Percentiles rank a stretch among this genome's conserved stretches.
Conservation (phyloP, 1,284 basidiomycete species). For the Apiotrichum gracile region DNA sequence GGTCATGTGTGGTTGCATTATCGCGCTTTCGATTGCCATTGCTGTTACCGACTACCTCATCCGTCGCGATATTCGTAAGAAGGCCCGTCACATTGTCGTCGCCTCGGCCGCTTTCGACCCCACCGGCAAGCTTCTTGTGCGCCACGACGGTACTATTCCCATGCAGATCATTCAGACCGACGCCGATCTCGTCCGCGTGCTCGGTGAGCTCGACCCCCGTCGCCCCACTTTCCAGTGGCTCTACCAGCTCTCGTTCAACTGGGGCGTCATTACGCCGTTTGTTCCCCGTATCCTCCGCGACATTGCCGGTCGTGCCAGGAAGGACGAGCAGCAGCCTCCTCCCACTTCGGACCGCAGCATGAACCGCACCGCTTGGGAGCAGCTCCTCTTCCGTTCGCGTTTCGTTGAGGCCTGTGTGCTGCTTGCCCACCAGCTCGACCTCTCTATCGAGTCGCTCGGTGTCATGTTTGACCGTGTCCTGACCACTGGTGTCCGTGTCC, state of each 20-base stretch:
- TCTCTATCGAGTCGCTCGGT: constrained; percentile 56
- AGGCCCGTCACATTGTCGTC: constrained; percentile 50
- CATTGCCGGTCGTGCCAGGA: constrained; percentile 18
- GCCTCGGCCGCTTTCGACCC: constrained; percentile 51
- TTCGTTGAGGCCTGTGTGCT: constrained; percentile 50
- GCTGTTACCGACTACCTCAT: constrained; percentile 45
- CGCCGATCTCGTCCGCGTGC: constrained; percentile 46
- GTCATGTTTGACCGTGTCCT: constrained; percentile 54
- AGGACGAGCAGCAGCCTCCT: constrained; percentile 24
- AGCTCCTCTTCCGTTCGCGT: constrained; percentile 47
- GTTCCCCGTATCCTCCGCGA: constrained; percentile 46
- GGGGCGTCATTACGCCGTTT: constrained; percentile 49
- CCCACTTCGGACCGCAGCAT: constrained; percentile 25
- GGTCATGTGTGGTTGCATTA: constrained; percentile 51
- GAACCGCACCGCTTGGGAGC: constrained; percentile 24
- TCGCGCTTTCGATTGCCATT: constrained; percentile 47
- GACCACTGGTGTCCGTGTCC: constrained; percentile 46
- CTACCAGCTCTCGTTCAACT: constrained; percentile 52
- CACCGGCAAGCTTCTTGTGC: constrained; percentile 50
- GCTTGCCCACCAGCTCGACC: constrained; percentile 48
- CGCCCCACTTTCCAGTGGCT: constrained; percentile 53
- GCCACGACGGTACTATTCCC: constrained; percentile 51
- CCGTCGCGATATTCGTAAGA: constrained; percentile 43
- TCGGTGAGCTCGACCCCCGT: constrained; percentile 49
- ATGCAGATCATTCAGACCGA: constrained; percentile 52